Conservation (phyloP, 1,284 basidiomycete species). For the Chalciporus piperatoides region DNA sequence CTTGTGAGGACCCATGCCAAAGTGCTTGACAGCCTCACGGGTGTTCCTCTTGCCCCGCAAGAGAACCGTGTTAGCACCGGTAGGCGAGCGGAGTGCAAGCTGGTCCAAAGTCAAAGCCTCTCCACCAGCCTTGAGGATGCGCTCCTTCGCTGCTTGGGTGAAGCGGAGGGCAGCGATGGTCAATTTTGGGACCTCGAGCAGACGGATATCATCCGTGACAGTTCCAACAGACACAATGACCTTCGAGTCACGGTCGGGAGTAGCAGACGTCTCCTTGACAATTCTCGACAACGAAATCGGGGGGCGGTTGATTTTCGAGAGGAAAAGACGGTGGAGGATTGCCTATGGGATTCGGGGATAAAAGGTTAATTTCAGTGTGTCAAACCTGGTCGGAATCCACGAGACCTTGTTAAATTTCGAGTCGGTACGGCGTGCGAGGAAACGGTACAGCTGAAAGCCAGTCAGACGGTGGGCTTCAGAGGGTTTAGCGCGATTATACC, state of each 20-base stretch:
- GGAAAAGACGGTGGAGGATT: slow-evolving; percentile 94
- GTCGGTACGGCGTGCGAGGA: slow-evolving; percentile 97
- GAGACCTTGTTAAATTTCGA: slow-evolving; percentile 93
- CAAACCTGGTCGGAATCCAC: slow-evolving; percentile 7
- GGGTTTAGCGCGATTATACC: slow-evolving; percentile 45
- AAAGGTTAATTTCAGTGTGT: slow-evolving; percentile 13
- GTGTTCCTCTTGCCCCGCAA: slow-evolving; percentile 90
- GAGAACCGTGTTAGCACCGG: slow-evolving; percentile 93
- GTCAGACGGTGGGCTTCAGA: slow-evolving; percentile 11
- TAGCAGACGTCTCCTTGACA: slow-evolving; percentile 72
- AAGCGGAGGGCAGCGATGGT: slow-evolving; percentile 94
- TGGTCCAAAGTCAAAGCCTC: slow-evolving; percentile 96
- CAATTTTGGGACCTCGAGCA: slow-evolving; percentile 86
- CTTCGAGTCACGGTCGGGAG: slow-evolving; percentile 74
- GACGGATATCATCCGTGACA: slow-evolving; percentile 95
- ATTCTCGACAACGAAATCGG: slow-evolving; percentile 94
- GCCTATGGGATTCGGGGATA: slow-evolving; percentile 44
- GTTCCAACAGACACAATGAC: slow-evolving; percentile 90
- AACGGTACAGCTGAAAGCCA: slow-evolving; percentile 85
- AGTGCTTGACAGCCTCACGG: slow-evolving; percentile 95
- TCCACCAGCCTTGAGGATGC: slow-evolving; percentile 94
- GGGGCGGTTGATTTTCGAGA: slow-evolving; percentile 97
- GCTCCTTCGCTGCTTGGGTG: slow-evolving; percentile 89
- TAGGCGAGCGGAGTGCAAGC: slow-evolving; percentile 91
- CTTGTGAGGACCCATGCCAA: slow-evolving; percentile 91